Evolutionary conservation across 1,139 yeast genomes (phyloP).

Genomic region (Cylindricascospora bacillispora): DNA sequence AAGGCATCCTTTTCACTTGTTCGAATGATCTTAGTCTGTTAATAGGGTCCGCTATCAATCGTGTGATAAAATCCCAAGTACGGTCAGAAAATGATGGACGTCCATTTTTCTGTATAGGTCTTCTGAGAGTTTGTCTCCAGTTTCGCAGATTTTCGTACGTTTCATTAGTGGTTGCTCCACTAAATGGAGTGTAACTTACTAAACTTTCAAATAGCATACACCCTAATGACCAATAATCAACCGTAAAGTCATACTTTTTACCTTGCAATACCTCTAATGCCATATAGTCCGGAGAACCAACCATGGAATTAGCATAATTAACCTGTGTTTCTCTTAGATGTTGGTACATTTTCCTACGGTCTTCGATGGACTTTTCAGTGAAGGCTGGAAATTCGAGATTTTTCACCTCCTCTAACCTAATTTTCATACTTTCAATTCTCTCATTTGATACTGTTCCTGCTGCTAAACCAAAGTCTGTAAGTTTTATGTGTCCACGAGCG

Average conservation of each 20-base stretch:
- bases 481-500: slow-evolving; percentile 86
- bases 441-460: slow-evolving; percentile 93
- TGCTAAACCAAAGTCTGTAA: slow-evolving; percentile 95
- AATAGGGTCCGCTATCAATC: slow-evolving; percentile 68
- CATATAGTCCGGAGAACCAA: slow-evolving; percentile 98
- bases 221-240: slow-evolving; percentile 98
- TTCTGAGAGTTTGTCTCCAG: slow-evolving; percentile 77
- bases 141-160: slow-evolving; percentile 87
- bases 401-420: slow-evolving; percentile 70
- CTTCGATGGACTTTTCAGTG: slow-evolving; percentile 65
- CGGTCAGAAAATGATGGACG: slow-evolving; percentile 88
- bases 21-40: slow-evolving; percentile 64
- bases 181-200: slow-evolving; percentile 93
- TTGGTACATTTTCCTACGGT: slow-evolving; percentile 77
- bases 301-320: slow-evolving; percentile 86
- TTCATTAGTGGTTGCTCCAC: slow-evolving; percentile 88
- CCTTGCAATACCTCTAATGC: slow-evolving; percentile 96
- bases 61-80: slow-evolving; percentile 82
- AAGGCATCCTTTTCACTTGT: slow-evolving; percentile 67
- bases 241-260: slow-evolving; percentile 83
- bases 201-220: slow-evolving; percentile 88
- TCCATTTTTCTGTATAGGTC: slow-evolving; percentile 91
- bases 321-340: slow-evolving; percentile 53
- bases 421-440: slow-evolving; percentile 84
- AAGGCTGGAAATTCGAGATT: slow-evolving; percentile 47